Evolutionary conservation across 2,329 filamentous ascomycete genomes (phyloP).

Genomic region (Colletotrichum cereale): DNA sequence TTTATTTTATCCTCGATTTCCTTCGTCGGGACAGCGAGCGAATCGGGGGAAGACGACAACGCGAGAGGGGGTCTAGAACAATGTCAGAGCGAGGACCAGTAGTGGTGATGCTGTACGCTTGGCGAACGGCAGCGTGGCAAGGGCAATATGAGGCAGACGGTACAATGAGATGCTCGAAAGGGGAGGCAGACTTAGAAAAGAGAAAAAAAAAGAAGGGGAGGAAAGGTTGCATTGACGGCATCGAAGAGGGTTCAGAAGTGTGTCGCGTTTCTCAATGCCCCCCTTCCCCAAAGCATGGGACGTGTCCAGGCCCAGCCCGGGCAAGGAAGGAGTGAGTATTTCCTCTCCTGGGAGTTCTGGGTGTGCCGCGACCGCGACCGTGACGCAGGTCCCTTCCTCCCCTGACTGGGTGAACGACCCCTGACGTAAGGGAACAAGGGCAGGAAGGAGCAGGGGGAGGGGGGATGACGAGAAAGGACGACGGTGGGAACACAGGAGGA

Average conservation of each 20-base stretch:
- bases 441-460: not conserved
- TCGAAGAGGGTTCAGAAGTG: slow-evolving; percentile 38
- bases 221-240: slow-evolving; percentile 35
- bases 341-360: slow-evolving; percentile 3
- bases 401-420: slow-evolving; percentile 29
- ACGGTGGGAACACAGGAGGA: not conserved
- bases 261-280: slow-evolving; percentile 40
- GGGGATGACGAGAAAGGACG: not conserved
- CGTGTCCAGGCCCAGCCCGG: slow-evolving; percentile 34
- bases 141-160: not conserved
- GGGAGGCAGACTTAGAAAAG: not conserved
- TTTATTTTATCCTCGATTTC: not conserved
- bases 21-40: slow-evolving; percentile 8
- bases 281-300: slow-evolving; percentile 22
- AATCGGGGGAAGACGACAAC: slow-evolving; percentile 3
- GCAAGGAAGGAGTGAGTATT: slow-evolving; percentile 12
- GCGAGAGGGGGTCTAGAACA: slow-evolving; percentile 28
- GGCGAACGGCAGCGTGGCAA: not conserved
- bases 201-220: slow-evolving; percentile 13
- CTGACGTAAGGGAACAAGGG: slow-evolving; percentile 35
- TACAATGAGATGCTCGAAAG: not conserved
- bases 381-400: slow-evolving; percentile 39
- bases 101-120: not conserved
- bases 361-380: slow-evolving; percentile 8
- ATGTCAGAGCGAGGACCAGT: slow-evolving; percentile 7